These are phyloP conservation scores for Globisporangium mamillatum DNA, from an alignment of 352 stramenopile genomes.

Conservation along the genomic window DNA sequence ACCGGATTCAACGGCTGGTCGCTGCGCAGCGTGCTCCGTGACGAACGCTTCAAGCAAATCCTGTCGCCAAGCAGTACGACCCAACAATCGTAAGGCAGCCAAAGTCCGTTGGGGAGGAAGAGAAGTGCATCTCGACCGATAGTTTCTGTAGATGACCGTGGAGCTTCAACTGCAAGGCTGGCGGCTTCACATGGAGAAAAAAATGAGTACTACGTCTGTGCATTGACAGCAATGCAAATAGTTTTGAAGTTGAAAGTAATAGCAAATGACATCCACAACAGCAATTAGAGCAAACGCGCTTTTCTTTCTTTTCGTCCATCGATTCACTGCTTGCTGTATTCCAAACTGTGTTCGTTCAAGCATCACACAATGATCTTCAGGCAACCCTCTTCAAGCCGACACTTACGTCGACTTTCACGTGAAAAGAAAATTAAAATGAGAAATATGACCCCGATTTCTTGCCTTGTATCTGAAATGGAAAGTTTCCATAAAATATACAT, in stretches of 20 bases:
- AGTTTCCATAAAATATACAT: not conserved
- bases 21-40: slow-evolving; percentile 50
- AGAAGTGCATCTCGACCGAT: not conserved
- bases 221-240: not conserved
- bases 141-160: not conserved
- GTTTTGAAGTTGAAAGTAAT: not conserved
- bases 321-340: not conserved
- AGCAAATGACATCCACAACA: not conserved
- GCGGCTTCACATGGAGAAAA: not conserved
- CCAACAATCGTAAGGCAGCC: not conserved
- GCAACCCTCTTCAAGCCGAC: not conserved
- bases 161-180: not conserved
- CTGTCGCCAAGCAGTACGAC: slow-evolving; percentile 4
- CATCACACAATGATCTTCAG: not conserved
- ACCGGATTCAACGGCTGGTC: slow-evolving; percentile 61
- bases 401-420: not conserved
- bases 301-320: not conserved
- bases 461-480: not conserved
- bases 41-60: slow-evolving; percentile 25
- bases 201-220: not conserved
- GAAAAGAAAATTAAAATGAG: not conserved
- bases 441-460: not conserved
- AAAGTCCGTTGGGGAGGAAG: not conserved
- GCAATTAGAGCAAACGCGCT: not conserved
- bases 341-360: not conserved